phyloP scores from a whole-genome alignment of 805 yeast species.

The Diddensiella santjacobensis region DNA sequence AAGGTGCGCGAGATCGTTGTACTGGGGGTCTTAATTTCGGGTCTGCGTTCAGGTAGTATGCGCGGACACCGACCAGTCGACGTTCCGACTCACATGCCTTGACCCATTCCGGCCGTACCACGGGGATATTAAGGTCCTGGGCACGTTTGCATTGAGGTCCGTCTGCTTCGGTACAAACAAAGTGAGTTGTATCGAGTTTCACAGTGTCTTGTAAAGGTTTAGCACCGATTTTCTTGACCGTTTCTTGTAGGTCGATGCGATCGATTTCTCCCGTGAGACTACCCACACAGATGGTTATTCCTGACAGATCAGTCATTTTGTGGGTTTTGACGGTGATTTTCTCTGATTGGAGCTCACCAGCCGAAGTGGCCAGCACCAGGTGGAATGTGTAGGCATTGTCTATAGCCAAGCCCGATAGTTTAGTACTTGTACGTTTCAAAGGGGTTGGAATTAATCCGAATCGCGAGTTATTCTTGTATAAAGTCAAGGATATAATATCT shows the following conservation, averaged over 20 bases:
- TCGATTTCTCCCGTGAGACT: slow-evolving; percentile 53
- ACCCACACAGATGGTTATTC: slow-evolving; percentile 89
- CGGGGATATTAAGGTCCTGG: slow-evolving; percentile 79
- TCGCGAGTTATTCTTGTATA: slow-evolving; percentile 66
- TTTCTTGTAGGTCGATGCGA: slow-evolving; percentile 53
- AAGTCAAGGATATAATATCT: slow-evolving; percentile 64
- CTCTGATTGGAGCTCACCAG: slow-evolving; percentile 78
- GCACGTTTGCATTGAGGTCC: slow-evolving; percentile 82
- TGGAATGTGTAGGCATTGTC: slow-evolving; percentile 79
- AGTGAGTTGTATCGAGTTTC: slow-evolving; percentile 90
- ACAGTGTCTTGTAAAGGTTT: slow-evolving; percentile 70
- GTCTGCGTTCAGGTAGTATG: slow-evolving; percentile 45
- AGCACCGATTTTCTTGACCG: slow-evolving; percentile 74
- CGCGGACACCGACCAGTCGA: slow-evolving; percentile 88
- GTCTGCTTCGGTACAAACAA: slow-evolving; percentile 64
- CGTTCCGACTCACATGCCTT: slow-evolving; percentile 89
- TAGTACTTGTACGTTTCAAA: slow-evolving; percentile 69
- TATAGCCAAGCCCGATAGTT: slow-evolving; percentile 85
- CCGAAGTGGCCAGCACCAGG: slow-evolving; percentile 78
- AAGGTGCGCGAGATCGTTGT: slow-evolving; percentile 21
- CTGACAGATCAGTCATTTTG: slow-evolving; percentile 92
- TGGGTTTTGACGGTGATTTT: slow-evolving; percentile 72
- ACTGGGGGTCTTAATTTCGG: slow-evolving; percentile 29
- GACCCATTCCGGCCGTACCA: slow-evolving; percentile 95
- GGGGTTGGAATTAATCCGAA: slow-evolving; percentile 85